Base-by-base conservation (phyloP, 768 basidiomycete genomes). In the Dictyophora rubrovolvata region DNA sequence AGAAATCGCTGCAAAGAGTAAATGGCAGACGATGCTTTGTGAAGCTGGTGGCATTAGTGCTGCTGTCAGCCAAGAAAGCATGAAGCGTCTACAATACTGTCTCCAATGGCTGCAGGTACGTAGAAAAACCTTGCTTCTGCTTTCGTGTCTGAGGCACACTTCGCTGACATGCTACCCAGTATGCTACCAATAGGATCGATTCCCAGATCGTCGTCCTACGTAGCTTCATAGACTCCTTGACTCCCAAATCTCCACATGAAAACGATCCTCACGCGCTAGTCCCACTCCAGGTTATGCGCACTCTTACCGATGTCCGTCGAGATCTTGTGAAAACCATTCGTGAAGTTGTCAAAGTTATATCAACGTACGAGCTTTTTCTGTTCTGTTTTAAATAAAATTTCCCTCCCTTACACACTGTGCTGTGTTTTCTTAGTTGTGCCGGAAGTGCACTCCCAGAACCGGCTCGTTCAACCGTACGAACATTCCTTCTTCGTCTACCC, bases 281-380 rank as follows among this genome's bases (percentile, higher is more conserved):
- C 53, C 71, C 71, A 37, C 60, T 59, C 21, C 67, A 61, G 51
- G 52, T 65, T 18, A 75, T 82, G 70, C 84, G 77, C 37, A 87
- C 85, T n/a, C 76, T 95, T 22, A 75, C 80, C 0, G 77, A 83
- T 49, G 84, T 91, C 48, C 86, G 90, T 48, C 77, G 79, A 33
- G 90, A 94, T 66, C 81, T 95, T 36, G 87, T 94, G n/a, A 80
- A 86, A 48, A 95, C 93, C 28, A 84, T 95, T 57, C 82, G 89
- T 36, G 86, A 92, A 66, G 91, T 92, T 17, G 91, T 95, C 14
- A 87, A 89, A 59, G 86, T 94, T 16, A 84, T 94, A 17, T 59
- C 57, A 52, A 51, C 35, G 57, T 59, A 56, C 9, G 53, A 28
- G 4, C 17, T 11, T 52, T 3, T 34, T 51, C 16, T 33, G 34